Percentiles rank a stretch among this genome's conserved stretches.
phyloP scores from a whole-genome alignment of 495 filamentous ascomycete genomes.

The Aspergillus taichungensis region DNA sequence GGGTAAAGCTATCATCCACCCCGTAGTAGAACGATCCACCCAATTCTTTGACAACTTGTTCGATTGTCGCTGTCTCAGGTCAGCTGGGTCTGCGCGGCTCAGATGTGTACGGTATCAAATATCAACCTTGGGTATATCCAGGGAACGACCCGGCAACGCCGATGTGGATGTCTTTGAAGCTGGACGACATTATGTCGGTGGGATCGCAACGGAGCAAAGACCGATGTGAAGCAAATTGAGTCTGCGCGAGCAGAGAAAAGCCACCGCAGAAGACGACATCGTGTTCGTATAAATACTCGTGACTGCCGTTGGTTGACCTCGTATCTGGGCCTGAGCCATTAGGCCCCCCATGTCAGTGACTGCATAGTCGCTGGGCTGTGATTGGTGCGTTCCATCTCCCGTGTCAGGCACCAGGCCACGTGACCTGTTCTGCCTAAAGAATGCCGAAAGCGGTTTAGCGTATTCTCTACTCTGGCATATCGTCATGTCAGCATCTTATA shows the following conservation, averaged over 20 bases:
- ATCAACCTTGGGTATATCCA: slow-evolving; percentile 42
- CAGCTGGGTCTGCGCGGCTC: neutral
- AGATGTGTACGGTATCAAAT: neutral
- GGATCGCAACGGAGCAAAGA: neutral
- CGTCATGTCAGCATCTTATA: no score
- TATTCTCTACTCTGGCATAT: no score
- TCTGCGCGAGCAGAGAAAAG: neutral
- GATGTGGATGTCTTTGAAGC: slow-evolving; percentile 39
- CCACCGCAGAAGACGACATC: neutral
- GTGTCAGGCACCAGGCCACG: no score
- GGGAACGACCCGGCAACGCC: slow-evolving; percentile 55
- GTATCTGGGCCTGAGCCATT: neutral
- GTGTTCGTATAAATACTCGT: neutral
- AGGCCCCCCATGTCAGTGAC: neutral
- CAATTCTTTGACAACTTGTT: slow-evolving; percentile 29
- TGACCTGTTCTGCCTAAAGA: no score
- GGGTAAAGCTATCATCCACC: slow-evolving; percentile 45
- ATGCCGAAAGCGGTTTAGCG: no score
- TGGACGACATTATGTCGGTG: slow-evolving; percentile 17
- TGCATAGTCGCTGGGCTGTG: neutral
- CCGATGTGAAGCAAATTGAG: neutral
- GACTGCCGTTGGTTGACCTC: neutral
- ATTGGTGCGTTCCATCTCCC: no score
- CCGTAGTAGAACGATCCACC: slow-evolving; percentile 40
- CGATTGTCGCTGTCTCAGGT: slow-evolving; percentile 31